Percentiles rank a stretch among this genome's conserved stretches.
Evolutionary conservation across 345 rosid species (phyloP).

Genomic region (Abelmoschus esculentus): DNA sequence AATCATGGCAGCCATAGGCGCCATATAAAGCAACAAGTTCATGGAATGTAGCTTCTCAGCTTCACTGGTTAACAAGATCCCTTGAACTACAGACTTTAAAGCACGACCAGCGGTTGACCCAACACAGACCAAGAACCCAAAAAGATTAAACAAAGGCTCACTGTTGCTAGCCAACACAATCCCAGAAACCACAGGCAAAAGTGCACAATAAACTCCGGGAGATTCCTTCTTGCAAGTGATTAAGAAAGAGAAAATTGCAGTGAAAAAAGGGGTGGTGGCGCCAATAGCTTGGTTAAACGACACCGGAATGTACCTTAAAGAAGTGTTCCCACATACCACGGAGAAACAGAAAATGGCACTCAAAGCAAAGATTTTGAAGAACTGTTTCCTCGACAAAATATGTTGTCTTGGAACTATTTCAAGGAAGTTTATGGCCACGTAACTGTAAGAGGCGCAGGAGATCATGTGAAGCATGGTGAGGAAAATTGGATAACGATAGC

Average conservation of each 20-base stretch:
- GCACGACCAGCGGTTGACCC: conserved; percentile 97
- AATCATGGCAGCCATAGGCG: conserved; percentile 92
- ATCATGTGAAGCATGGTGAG: conserved; percentile 92
- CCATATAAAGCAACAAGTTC: conserved; percentile 89
- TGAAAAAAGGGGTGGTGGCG: conserved; percentile 96
- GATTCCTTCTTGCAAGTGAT: conserved; percentile 89
- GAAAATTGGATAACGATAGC: conserved; percentile 87
- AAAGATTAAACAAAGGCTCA: conserved; percentile 84
- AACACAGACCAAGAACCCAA: conserved; percentile 85
- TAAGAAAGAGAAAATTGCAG: conserved; percentile 84
- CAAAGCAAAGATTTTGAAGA: conserved; percentile 68
- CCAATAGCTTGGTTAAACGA: conserved; percentile 96
- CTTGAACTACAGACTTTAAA: conserved; percentile 87
- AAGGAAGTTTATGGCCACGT: conserved; percentile 58
- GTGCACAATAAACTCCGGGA: conserved; percentile 73
- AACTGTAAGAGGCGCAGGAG: conserved; percentile 78
- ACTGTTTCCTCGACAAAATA: conserved; percentile 67
- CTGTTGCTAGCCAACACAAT: conserved; percentile 89
- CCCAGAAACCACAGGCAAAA: conserved; percentile 87
- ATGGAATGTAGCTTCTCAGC: conserved; percentile 93
- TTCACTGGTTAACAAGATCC: conserved; percentile 71
- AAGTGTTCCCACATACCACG: conserved; percentile 94
- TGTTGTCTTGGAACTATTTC: conserved; percentile 84
- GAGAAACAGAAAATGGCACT: conserved; percentile 86
- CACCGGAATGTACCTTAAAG: conserved; percentile 85